Percentiles rank a stretch among this genome's conserved stretches.
phyloP scores from a whole-genome alignment of 2,329 filamentous ascomycete genomes.

The Calonectria fujianensis region DNA sequence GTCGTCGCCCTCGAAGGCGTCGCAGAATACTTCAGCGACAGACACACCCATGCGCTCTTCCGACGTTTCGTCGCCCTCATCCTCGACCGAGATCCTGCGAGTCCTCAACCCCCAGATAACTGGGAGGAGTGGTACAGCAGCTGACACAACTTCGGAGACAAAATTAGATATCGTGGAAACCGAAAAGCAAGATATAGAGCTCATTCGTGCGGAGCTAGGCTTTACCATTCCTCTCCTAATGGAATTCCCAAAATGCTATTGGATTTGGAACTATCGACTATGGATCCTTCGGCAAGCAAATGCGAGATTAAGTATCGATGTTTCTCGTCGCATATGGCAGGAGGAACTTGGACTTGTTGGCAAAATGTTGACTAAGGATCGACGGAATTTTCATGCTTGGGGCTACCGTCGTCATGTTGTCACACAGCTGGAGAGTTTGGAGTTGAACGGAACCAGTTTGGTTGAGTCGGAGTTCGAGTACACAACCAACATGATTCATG shows the following conservation, averaged over 20 bases:
- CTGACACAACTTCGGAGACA: conserved; percentile 47
- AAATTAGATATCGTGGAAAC: conserved; percentile 40
- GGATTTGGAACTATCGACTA: conserved; percentile 97
- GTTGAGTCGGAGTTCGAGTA: conserved; percentile 90
- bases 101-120: conserved; percentile 66
- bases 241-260: conserved; percentile 97
- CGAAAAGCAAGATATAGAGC: conserved; percentile 61
- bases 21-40: conserved; percentile 71
- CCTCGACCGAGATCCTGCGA: conserved; percentile 71
- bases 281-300: conserved; percentile 89
- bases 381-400: conserved; percentile 97
- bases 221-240: conserved; percentile 91
- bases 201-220: conserved; percentile 83
- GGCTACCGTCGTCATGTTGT: conserved; percentile 90
- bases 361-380: conserved; percentile 92
- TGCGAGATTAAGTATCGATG: conserved; percentile 72
- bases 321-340: conserved; percentile 83
- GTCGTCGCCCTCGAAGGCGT: conserved; percentile 73
- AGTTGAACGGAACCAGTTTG: conserved; percentile 76
- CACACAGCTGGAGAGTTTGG: conserved; percentile 79
- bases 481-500: conserved; percentile 89
- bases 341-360: conserved; percentile 87
- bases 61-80: conserved; percentile 75
- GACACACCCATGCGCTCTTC: conserved; percentile 77
- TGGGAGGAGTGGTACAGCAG: conserved; percentile 75